phyloP scores from a whole-genome alignment of 176 grass and related monocot species.

The Saccharum officinarum region DNA sequence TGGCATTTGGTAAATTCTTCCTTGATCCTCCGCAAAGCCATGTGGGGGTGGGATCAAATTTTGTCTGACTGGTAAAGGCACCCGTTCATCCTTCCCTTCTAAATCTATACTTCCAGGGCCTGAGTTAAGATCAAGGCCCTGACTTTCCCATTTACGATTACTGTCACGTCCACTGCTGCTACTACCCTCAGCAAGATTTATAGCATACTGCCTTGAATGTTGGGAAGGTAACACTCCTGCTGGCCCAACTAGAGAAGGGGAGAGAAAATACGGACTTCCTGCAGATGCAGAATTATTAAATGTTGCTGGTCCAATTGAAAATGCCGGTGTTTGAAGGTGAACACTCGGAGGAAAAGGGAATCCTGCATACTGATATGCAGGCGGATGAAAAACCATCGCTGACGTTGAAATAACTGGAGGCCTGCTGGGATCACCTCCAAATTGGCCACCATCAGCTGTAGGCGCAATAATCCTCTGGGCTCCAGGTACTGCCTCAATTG shows the following conservation, averaged over 20 bases:
- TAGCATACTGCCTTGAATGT: conserved; percentile 64
- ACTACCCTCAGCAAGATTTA: conserved; percentile 73
- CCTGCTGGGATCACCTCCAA: conserved; percentile 46
- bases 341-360: conserved; percentile 52
- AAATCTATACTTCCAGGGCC: conserved; percentile 64
- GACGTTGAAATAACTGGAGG: conserved; percentile 66
- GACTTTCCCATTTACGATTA: conserved; percentile 62
- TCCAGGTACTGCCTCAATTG: conserved; percentile 45
- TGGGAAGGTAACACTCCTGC: conserved; percentile 50
- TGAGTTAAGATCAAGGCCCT: conserved; percentile 79
- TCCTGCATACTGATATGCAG: conserved; percentile 62
- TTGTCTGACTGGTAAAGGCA: conserved; percentile 48
- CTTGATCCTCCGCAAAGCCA: conserved; percentile 62
- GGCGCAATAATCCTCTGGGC: conserved; percentile 54
- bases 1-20: conserved; percentile 56
- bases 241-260: conserved; percentile 52
- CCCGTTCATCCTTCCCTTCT: conserved; percentile 62
- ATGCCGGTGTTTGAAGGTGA: conserved; percentile 40
- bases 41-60: conserved; percentile 55
- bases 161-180: conserved; percentile 54
- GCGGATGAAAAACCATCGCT: conserved; percentile 53
- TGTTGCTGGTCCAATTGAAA: conserved; percentile 54
- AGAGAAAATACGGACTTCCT: conserved; percentile 46
- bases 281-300: conserved; percentile 46
- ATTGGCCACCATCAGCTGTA: conserved; percentile 39